Base-by-base conservation (phyloP, 2,329 filamentous ascomycete species). In the Colletotrichum destructivum region DNA sequence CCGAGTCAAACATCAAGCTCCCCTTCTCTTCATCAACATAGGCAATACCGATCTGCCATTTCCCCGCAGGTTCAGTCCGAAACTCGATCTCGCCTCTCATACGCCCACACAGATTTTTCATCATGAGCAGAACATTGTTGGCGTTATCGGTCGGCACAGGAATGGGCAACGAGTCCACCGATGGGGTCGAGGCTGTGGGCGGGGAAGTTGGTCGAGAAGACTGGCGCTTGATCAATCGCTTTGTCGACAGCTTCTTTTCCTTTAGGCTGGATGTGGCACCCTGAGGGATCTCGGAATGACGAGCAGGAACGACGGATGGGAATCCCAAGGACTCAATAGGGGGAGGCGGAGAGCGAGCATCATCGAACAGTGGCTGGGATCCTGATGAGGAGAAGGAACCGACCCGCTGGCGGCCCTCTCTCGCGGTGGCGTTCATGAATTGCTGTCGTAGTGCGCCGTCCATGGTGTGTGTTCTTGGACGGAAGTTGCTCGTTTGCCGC, bases 1-100 rank as follows among this genome's bases (percentile, higher is more conserved):
- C 91, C 3, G 91, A 88, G 79, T 95, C 92, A 77, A 93, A 93
- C 84, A 95, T 91, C 73, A 96, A 82, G 75, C 90, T 91, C 2
- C 93, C 93, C 70, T 88, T 89, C 57, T 94, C 91, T 70, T 94
- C 92, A 73, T 95, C 92, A 73, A 96, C 94, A 77, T 91, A 94
- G 78, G 92, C 93, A 73, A 92, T 89, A n/a, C 93, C 93, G 44
- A 86, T 81, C 69, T 88, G 86, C 94, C 94, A 96, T 1, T 87
- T 85, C 18, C 87, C 89, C 31, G 85, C 84, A 16, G 86, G 84
- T 47, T 90, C 89, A 54, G 86, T 86, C 76, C 92, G 90, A 78
- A 94, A 96, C 74, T 94, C 91, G 40, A 95, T 86, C 75, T 92
- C 90, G 67, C 94, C 94, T 76, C 91, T 91, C 93, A 96, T 96